Base-by-base conservation (phyloP, 345 rosid genomes). In the Ailanthus altissimus region DNA sequence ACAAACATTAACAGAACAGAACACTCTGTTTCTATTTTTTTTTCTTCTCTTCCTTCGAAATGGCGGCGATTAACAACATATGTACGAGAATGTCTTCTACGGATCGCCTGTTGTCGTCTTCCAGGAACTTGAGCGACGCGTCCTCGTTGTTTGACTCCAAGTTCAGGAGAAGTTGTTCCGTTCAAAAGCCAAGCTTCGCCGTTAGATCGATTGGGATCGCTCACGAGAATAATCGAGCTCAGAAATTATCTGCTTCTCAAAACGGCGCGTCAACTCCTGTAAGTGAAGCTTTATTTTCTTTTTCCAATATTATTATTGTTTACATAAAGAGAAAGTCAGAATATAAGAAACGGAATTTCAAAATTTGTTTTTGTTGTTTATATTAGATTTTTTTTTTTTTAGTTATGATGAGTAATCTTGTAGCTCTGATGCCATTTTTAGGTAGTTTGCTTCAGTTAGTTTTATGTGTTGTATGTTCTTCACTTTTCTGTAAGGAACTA, bases 261-360 rank as follows among this genome's bases (percentile, higher is more conserved):
- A 89, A 89, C 67, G 90, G 88, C 43, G 77, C 88, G 79, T 73
- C 84, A 12, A 74, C 77, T 59, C 23, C 83, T 47, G 98, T 94
- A 25, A 83, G 91, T 43, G 82, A 25, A 32, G 38, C 38, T 32
- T 32, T 32, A 49, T 28, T 74, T 40, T 14, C 54, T 28, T n/a
- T 49, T 50, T 9, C 46, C n/a, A n/a, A n/a, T 25, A 21, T 20
- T n/a, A 0, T 32, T 46, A 6, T 28, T 10, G 10, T 38, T 18
- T 66, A 32, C 3, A 32, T 32, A 32, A 32, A 32, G 38, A 32
- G 3, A 32, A 32, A 32, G 38, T 32, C 38, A 32, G 3, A 32
- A 3, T 32, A 3, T 32, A 32, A 32, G 38, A 32, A 32, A 32
- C 3, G 3, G 38, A 32, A 32, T 32, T 32, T 32, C 38, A 32